Percentiles rank a stretch among this genome's conserved stretches.
Conservation (phyloP, 495 filamentous ascomycete genomes). For the Haplographium delicatum region DNA sequence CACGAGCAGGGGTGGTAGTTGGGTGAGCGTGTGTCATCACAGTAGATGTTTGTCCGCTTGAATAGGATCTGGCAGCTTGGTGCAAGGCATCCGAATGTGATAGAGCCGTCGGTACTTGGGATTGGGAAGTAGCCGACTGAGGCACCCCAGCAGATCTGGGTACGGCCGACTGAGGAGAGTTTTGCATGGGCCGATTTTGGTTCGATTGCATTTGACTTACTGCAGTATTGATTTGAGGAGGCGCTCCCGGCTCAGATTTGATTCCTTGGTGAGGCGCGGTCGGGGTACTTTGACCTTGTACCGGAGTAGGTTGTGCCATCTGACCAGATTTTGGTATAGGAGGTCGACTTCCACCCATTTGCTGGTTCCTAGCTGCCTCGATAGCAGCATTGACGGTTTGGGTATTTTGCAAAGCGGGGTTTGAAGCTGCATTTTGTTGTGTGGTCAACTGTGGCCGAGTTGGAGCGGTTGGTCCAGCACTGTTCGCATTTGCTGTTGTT, state of each 20-base stretch:
- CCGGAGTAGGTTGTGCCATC: slow-evolving; percentile 22
- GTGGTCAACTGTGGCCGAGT: slow-evolving; percentile 22
- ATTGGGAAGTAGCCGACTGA: slow-evolving; percentile 26
- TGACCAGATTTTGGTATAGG: slow-evolving; percentile 13
- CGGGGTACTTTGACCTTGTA: slow-evolving; percentile 2
- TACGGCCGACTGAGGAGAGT: slow-evolving; percentile 28
- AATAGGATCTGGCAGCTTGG: slow-evolving; percentile 55
- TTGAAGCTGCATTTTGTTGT: slow-evolving; percentile 21
- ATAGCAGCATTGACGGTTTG: slow-evolving; percentile 45
- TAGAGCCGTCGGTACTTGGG: slow-evolving; percentile 45
- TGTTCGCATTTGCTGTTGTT: not conserved
- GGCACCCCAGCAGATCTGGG: slow-evolving; percentile 37
- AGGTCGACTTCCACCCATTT: slow-evolving; percentile 33
- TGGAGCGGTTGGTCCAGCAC: slow-evolving; percentile 15
- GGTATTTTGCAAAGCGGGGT: slow-evolving; percentile 22
- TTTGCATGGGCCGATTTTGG: slow-evolving; percentile 32
- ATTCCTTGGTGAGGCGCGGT: slow-evolving; percentile 6
- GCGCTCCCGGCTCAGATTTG: slow-evolving; percentile 17
- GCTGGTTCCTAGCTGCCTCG: slow-evolving; percentile 48
- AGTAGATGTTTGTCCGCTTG: slow-evolving; percentile 34
- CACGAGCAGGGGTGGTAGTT: slow-evolving; percentile 38
- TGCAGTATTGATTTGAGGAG: slow-evolving; percentile 25
- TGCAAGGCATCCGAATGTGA: slow-evolving; percentile 58
- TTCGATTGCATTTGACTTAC: slow-evolving; percentile 19
- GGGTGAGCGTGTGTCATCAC: slow-evolving; percentile 49